These are phyloP conservation scores for Salix suchowensis DNA, from an alignment of 345 rosid species.

Conservation along the genomic window DNA sequence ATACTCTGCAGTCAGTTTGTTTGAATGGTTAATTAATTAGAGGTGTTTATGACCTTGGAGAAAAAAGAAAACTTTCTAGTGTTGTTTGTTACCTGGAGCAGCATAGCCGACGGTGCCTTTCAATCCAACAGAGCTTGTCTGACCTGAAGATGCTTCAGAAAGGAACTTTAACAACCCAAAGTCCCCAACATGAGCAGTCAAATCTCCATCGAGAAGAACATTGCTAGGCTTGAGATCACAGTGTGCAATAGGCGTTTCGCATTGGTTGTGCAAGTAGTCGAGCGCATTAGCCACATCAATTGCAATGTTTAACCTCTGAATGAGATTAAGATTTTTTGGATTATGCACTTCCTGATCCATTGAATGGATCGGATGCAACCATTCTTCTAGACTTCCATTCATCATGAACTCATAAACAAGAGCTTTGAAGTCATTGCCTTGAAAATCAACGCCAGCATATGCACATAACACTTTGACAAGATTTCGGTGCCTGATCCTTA, in stretches of 20 bases:
- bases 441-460: too few relatives aligned
- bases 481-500: not conserved
- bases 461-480: too few relatives aligned
- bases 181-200: slow-evolving; percentile 10
- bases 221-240: too few relatives aligned
- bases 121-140: slow-evolving; percentile 4
- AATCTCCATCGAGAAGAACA: too few relatives aligned
- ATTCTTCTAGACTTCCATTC: not conserved
- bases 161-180: slow-evolving; percentile 12
- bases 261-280: too few relatives aligned
- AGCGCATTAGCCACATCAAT: too few relatives aligned
- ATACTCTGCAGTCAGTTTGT: slow-evolving; percentile 8
- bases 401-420: not conserved
- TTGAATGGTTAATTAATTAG: not conserved
- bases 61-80: not conserved
- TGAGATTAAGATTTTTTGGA: not conserved
- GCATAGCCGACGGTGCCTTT: slow-evolving; percentile 8
- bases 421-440: too few relatives aligned
- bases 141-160: not conserved
- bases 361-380: not conserved
- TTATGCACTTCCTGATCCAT: not conserved
- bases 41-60: not conserved
- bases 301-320: too few relatives aligned
- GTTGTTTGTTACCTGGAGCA: slow-evolving; percentile 8
- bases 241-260: too few relatives aligned